Base-by-base conservation (phyloP, 2,329 filamentous ascomycete genomes). In the Shiraia sp. region DNA sequence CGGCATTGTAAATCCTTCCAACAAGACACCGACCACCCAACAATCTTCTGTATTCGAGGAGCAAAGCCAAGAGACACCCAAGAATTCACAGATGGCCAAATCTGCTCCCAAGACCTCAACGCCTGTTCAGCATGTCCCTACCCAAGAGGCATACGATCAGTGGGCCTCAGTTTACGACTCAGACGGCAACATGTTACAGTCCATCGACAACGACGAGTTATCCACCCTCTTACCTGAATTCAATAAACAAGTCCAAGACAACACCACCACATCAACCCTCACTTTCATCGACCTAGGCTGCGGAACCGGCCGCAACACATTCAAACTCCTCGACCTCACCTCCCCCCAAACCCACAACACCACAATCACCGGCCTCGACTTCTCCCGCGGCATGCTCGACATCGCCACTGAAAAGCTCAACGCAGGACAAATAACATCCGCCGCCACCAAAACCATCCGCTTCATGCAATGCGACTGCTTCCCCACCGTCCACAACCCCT, bases 161-260 rank as follows among this genome's bases (percentile, higher is more conserved):
- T 79, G 76, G 77, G 72, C 76, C 6, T 51, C 72, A 45, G 71
- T 82, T 30, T 87, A 86, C 68, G 83, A 87, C 64, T 79, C 73
- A 23, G 82, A 87, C 49, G 79, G 79, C 23, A 87, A 86, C 59
- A 82, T 86, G 61, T 73, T 87, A 1, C 83, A 86, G 68, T 75
- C 77, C 1, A 74, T 86, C 13, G 84, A 87, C 59, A 78, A 80
- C 27, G 49, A 76, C 10, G 77, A 84, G 55, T 74, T 86, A 53
- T 58, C 65, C 10, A 55, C 57, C 1, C 59, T 83, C 0, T 72
- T 86, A 0, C 77, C 79, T 0, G 49, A 60, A 1, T 76, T 82
- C 31, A 53, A 82, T 3, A 42, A 55, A 2, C 56, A 61, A 9
- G 56, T 72, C 7, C 32, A 49, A 4, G 26, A 17, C 7, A 35